Percentiles rank a stretch among this genome's conserved stretches.
Evolutionary conservation across 768 basidiomycete genomes (phyloP).

Genomic region (Gloeostereum incarnatum): DNA sequence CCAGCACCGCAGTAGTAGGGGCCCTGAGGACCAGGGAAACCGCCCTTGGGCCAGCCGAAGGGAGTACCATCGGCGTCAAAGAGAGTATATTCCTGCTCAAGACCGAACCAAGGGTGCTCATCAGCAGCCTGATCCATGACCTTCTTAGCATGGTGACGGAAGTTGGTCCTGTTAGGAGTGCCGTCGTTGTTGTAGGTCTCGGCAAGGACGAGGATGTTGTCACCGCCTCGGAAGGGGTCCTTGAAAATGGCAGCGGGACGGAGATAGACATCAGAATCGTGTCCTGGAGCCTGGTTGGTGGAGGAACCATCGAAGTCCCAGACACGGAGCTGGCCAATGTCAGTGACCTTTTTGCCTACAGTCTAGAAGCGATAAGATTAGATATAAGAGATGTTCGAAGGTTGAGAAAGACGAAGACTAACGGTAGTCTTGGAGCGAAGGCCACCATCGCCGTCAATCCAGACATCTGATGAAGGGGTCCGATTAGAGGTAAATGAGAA

Average conservation of each 20-base stretch:
- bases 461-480: constrained; percentile 64
- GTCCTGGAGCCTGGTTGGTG: constrained; percentile 93
- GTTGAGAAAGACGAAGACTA: constrained; percentile 15
- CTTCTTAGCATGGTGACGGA: constrained; percentile 90
- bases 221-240: constrained; percentile 97
- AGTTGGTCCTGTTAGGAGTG: constrained; percentile 94
- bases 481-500: constrained; percentile 11
- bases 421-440: constrained; percentile 96
- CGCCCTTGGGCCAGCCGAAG: constrained; percentile 96
- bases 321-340: constrained; percentile 85
- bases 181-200: constrained; percentile 99
- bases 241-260: constrained; percentile 96
- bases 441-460: constrained; percentile 94
- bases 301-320: constrained; percentile 99
- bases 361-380: constrained; percentile 43
- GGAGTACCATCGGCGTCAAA: constrained; percentile 88
- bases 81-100: constrained; percentile 99
- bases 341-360: constrained; percentile 74
- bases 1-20: constrained; percentile 99
- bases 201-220: constrained; percentile 95
- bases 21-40: constrained; percentile 99
- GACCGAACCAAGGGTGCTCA: constrained; percentile 86
- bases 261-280: constrained; percentile 97
- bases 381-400: constrained; percentile 3
- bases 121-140: constrained; percentile 90